These are phyloP conservation scores for Talaromyces borbonicus DNA, from an alignment of 495 filamentous ascomycete genomes.

Conservation along the genomic window DNA sequence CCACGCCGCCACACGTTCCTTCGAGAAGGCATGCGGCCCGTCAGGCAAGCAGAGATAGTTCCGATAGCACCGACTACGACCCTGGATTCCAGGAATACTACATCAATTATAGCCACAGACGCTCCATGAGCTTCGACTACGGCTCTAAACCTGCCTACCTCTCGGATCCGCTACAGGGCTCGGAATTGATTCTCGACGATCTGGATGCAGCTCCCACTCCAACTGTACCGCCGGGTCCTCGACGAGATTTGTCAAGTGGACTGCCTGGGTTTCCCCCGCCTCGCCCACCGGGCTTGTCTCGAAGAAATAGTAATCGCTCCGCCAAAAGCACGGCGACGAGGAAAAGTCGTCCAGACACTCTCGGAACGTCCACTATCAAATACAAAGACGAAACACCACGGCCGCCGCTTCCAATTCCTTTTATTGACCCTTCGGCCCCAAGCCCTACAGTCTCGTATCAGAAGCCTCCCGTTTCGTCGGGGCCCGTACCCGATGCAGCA, in stretches of 20 bases:
- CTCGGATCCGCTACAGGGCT: constrained; percentile 12
- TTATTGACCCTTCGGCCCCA: constrained; percentile 33
- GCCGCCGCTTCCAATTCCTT: constrained; percentile 2
- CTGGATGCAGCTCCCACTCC: constrained; percentile 85
- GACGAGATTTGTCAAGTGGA: constrained; percentile 35
- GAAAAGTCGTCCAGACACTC: constrained; percentile 28
- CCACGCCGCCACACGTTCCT: not conserved
- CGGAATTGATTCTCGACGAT: constrained; percentile 32
- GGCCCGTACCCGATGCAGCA: constrained; percentile 20
- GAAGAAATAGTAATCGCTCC: constrained; percentile 55
- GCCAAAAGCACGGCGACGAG: constrained; percentile 37
- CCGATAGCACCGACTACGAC: constrained; percentile 59
- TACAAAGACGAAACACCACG: constrained; percentile 2
- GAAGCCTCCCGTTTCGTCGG: constrained; percentile 33
- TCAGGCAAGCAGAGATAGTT: constrained; percentile 65
- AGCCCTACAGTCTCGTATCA: constrained; percentile 45
- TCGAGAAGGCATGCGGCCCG: constrained; percentile 19
- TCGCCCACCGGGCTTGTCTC: constrained; percentile 30
- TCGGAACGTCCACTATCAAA: constrained; percentile 28
- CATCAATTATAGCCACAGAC: constrained; percentile 47
- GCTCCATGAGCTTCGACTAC: constrained; percentile 74
- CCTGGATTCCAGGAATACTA: constrained; percentile 35
- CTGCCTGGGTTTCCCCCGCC: constrained; percentile 25
- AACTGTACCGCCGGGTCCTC: constrained; percentile 72
- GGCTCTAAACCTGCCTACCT: constrained; percentile 33